These are phyloP conservation scores for Beauveria sp. DNA, from an alignment of 2,329 filamentous ascomycete species.

Conservation along the genomic window DNA sequence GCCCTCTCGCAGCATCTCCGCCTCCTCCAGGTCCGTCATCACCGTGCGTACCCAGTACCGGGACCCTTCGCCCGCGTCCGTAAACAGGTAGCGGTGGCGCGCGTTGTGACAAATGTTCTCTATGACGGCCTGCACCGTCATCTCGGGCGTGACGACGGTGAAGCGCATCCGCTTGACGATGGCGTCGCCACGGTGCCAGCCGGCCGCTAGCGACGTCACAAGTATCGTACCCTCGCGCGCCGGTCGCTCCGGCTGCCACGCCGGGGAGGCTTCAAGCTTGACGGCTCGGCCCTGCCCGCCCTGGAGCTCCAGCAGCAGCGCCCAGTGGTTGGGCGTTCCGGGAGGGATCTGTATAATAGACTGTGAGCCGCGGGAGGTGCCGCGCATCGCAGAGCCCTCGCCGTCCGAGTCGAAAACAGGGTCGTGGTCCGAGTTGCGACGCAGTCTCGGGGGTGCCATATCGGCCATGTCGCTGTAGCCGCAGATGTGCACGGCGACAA, in stretches of 20 bases:
- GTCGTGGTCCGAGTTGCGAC: neutral
- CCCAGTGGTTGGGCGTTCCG: slow-evolving; percentile 1
- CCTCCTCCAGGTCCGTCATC: neutral
- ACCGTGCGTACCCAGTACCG: slow-evolving; percentile 3
- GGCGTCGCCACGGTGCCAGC: neutral
- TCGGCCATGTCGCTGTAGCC: neutral
- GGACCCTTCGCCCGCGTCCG: slow-evolving; percentile 1
- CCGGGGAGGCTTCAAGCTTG: slow-evolving; percentile 2
- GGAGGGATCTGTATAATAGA: neutral
- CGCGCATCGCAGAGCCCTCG: neutral
- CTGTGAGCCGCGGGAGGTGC: no score
- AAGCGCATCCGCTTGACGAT: neutral
- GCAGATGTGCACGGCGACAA: neutral
- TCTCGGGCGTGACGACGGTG: neutral
- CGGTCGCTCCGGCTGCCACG: neutral
- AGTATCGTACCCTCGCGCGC: slow-evolving; percentile 1
- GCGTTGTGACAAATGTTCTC: neutral
- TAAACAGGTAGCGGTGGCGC: slow-evolving; percentile 7
- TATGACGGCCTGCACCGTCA: neutral
- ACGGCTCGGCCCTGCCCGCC: neutral
- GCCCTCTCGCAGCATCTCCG: neutral
- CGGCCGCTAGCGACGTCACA: neutral
- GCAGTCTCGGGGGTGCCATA: neutral
- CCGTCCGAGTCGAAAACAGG: neutral
- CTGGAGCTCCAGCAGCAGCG: neutral